Percentiles rank a stretch among this genome's conserved stretches.
phyloP scores from a whole-genome alignment of 495 filamentous ascomycete genomes.

The Lophiostoma macrostomum region DNA sequence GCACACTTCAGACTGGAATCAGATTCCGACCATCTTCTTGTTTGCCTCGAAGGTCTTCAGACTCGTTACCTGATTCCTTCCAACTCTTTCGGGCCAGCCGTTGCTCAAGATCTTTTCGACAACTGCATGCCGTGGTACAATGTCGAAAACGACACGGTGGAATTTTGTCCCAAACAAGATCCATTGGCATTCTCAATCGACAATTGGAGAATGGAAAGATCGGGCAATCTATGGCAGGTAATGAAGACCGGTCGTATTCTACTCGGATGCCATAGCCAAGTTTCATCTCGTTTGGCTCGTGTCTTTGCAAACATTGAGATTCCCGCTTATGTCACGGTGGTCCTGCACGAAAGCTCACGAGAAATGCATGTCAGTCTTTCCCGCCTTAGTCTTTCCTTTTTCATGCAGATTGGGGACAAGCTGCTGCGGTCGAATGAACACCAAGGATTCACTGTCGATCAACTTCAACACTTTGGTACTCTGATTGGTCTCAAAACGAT shows the following conservation, averaged over 20 bases:
- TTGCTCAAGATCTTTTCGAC: conserved; percentile 48
- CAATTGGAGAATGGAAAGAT: background rate
- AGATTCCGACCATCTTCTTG: conserved; percentile 34
- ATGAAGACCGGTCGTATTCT: background rate
- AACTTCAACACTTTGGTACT: background rate
- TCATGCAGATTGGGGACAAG: background rate
- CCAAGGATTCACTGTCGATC: conserved; percentile 7
- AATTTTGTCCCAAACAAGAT: conserved; percentile 47
- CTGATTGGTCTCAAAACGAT: conserved; percentile 3
- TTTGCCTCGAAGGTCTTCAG: conserved; percentile 6
- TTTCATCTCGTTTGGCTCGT: background rate
- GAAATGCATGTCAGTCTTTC: conserved; percentile 7
- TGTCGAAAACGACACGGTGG: conserved; percentile 42
- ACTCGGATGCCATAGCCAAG: background rate
- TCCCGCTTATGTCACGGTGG: background rate
- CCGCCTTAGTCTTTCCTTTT: conserved; percentile 1
- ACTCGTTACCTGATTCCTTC: conserved; percentile 49
- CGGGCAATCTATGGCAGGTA: background rate
- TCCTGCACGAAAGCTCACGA: background rate
- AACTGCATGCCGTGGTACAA: conserved; percentile 60
- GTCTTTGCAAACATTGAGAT: background rate
- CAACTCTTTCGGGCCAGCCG: conserved; percentile 41
- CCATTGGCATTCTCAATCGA: conserved; percentile 43
- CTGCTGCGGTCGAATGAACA: conserved; percentile 3
- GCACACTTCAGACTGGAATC: conserved; percentile 44